Base-by-base conservation (phyloP, 2,329 filamentous ascomycete species). In the Trichoderma oligosporum region DNA sequence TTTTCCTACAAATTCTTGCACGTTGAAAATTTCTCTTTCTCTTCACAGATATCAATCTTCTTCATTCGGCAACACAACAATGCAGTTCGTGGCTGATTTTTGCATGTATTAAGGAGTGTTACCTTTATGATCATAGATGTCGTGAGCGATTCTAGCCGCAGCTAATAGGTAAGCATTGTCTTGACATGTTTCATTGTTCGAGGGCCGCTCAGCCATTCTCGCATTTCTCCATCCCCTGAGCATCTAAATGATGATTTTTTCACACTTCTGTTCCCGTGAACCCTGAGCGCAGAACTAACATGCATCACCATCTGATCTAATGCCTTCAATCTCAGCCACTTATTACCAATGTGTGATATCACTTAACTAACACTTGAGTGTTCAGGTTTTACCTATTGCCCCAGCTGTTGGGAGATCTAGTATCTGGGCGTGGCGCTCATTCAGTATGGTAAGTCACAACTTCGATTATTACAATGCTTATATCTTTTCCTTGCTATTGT, bases 231-330 rank as follows among this genome's bases (percentile, higher is more conserved):
- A 12, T 31, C 45, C 33, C 38, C 39, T 22, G 29, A 55, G 22
- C 52, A 45, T 55, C 39, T 46, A 38, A 61, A 73, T 83, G 82
- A 84, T 82, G 82, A 84, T 74, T 68, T 63, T n/a, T 70, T 63
- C 66, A 71, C 74, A 76, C 79, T 78, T 83, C 80, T 55, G 80
- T 83, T 84, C 79, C 70, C 79, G 82, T 78, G 80, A 84, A 66
- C 66, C 76, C 78, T 79, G 82, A 84, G 82, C 82, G 80, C 68
- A 63, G 69, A 77, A 82, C 84, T 78, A 79, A 86, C 84, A 87
- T 87, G 84, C 84, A 87, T 83, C 85, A 87, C 84, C 84, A 87
- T 87, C 84, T 87, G 84, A 84, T 73, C 33, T 14, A 38, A 18
- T 14, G 57, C 49, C 59, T 56, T 39, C 48, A 36, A 44, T 75